Percentiles rank a stretch among this genome's conserved stretches.
These are phyloP conservation scores for Nothophoma quercina DNA, from an alignment of 2,329 filamentous ascomycete species.

Conservation along the genomic window DNA sequence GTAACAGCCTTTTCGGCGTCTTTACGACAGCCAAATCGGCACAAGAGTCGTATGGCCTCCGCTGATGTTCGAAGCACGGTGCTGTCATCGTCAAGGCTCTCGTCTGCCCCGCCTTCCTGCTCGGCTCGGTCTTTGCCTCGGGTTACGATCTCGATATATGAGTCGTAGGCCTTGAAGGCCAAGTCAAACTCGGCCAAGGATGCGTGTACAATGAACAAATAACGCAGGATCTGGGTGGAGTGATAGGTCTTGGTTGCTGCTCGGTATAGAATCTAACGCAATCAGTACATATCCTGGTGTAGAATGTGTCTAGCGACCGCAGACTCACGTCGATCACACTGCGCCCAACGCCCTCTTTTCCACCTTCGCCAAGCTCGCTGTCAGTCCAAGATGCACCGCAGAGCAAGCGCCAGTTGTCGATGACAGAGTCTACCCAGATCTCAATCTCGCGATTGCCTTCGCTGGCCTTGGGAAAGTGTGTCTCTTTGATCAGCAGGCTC, in stretches of 20 bases:
- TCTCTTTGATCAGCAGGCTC: slow-evolving; percentile 76
- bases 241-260: slow-evolving; percentile 94
- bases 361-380: slow-evolving; percentile 80
- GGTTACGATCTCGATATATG: slow-evolving; percentile 87
- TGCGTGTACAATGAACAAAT: slow-evolving; percentile 87
- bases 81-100: slow-evolving; percentile 78
- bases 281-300: no score
- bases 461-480: slow-evolving; percentile 83
- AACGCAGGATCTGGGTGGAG: slow-evolving; percentile 84
- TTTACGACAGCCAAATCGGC: slow-evolving; percentile 76
- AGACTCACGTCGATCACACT: slow-evolving; percentile 72
- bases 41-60: slow-evolving; percentile 80
- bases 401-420: slow-evolving; percentile 84
- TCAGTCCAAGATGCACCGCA: slow-evolving; percentile 83
- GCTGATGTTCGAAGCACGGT: slow-evolving; percentile 79
- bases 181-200: slow-evolving; percentile 90
- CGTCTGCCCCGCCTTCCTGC: slow-evolving; percentile 73
- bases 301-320: not conserved
- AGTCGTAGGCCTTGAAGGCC: slow-evolving; percentile 88
- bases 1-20: slow-evolving; percentile 81
- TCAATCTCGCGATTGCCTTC: slow-evolving; percentile 82
- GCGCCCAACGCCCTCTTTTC: slow-evolving; percentile 76
- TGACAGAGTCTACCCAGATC: slow-evolving; percentile 77
- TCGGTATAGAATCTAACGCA: slow-evolving; percentile 83
- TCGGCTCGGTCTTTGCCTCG: slow-evolving; percentile 84